These are phyloP conservation scores for Lotus japonicus DNA, from an alignment of 306 rosid species.

Conservation along the genomic window DNA sequence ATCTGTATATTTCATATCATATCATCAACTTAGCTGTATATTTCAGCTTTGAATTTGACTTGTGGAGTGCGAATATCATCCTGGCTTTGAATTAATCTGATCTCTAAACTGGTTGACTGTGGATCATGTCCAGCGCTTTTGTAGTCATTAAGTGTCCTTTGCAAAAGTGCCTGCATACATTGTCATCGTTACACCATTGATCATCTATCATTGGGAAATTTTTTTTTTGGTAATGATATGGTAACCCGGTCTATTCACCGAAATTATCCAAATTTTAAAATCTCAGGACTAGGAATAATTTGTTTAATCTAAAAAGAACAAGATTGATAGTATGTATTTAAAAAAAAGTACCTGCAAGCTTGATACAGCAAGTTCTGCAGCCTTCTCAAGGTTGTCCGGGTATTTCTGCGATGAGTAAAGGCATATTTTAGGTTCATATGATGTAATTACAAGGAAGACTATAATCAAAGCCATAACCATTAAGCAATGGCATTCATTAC, in stretches of 20 bases:
- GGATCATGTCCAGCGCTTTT: constrained; percentile 56
- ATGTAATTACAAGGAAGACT: neutral
- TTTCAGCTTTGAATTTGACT: constrained; percentile 50
- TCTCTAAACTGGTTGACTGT: constrained; percentile 65
- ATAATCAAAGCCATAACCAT: neutral
- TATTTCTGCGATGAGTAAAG: constrained; percentile 10
- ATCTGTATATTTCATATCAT: neutral
- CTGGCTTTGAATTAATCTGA: constrained; percentile 74
- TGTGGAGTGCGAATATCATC: constrained; percentile 59
- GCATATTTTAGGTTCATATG: neutral
- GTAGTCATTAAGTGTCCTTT: constrained; percentile 55
- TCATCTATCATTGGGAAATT: too few relatives aligned
- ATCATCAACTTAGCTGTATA: constrained; percentile 32
- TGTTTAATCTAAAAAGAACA: too few relatives aligned
- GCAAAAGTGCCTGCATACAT: constrained; percentile 56
- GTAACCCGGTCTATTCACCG: too few relatives aligned
- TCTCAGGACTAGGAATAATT: too few relatives aligned
- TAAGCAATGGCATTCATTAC: constrained; percentile 13
- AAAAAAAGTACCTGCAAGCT: neutral
- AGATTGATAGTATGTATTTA: neutral
- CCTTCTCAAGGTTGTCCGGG: constrained; percentile 17
- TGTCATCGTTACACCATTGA: neutral
- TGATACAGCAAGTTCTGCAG: constrained; percentile 18
- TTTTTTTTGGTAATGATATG: too few relatives aligned
- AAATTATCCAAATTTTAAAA: too few relatives aligned